Conservation (phyloP, 2,329 filamentous ascomycete genomes). For the Claviceps capensis region DNA sequence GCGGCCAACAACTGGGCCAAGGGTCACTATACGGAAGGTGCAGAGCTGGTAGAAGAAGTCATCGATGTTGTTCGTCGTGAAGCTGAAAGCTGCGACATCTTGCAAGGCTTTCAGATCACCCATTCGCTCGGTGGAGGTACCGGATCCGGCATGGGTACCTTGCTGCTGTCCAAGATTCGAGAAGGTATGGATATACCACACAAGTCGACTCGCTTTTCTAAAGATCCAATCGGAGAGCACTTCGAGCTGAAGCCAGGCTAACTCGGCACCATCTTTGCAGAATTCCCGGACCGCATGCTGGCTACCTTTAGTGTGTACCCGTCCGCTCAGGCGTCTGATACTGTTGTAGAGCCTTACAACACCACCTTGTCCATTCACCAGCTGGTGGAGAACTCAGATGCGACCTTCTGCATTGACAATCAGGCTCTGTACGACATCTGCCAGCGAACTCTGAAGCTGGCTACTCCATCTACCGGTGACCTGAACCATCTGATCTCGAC, state of each 20-base stretch:
- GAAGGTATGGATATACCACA: constrained; percentile 33
- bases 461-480: constrained; percentile 95
- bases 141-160: constrained; percentile 98
- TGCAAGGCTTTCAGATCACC: constrained; percentile 99
- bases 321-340: constrained; percentile 98
- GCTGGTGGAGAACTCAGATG: constrained; percentile 98
- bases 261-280: constrained; percentile 18
- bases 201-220: not conserved
- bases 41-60: constrained; percentile 93
- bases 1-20: constrained; percentile 99
- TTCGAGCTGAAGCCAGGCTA: not conserved
- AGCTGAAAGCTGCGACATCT: constrained; percentile 96
- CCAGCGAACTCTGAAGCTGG: constrained; percentile 98
- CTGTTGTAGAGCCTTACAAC: constrained; percentile 99
- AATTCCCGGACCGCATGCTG: constrained; percentile 99
- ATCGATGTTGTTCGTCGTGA: constrained; percentile 96
- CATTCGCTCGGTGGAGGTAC: constrained; percentile 99
- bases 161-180: constrained; percentile 98
- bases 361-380: constrained; percentile 97
- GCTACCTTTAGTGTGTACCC: constrained; percentile 97
- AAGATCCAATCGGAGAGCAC: not conserved
- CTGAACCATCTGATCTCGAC: constrained; percentile 98
- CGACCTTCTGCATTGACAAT: constrained; percentile 99
- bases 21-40: constrained; percentile 99
- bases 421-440: constrained; percentile 99